phyloP scores from a whole-genome alignment of 202 grass and related monocot species.

The Setaria italica region DNA sequence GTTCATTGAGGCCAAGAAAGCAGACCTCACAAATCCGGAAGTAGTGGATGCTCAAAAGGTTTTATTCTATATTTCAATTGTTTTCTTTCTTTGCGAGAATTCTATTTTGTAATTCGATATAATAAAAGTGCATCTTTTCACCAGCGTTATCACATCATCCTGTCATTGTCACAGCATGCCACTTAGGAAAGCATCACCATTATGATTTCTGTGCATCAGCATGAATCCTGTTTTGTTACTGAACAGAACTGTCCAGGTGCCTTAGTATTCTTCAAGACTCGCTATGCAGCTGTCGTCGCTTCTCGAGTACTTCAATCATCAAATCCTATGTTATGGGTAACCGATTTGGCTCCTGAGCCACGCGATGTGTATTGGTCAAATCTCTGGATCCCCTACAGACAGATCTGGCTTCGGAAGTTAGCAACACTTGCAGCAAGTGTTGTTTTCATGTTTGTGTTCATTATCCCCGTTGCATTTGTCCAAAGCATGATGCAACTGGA shows the following conservation, averaged over 20 bases:
- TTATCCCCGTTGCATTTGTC: slow-evolving; percentile 81
- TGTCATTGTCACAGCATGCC: neutral
- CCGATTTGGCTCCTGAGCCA: slow-evolving; percentile 76
- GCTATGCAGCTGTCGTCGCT: slow-evolving; percentile 83
- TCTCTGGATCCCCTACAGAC: slow-evolving; percentile 82
- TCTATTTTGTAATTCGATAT: slow-evolving; percentile 4
- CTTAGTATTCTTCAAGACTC: slow-evolving; percentile 98
- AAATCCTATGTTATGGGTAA: slow-evolving; percentile 96
- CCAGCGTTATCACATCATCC: slow-evolving; percentile 8
- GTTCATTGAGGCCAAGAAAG: slow-evolving; percentile 59
- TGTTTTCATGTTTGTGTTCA: slow-evolving; percentile 86
- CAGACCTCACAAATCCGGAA: slow-evolving; percentile 48
- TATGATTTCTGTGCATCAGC: slow-evolving; percentile 22
- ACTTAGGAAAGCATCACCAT: slow-evolving; percentile 2
- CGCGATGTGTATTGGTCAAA: slow-evolving; percentile 94
- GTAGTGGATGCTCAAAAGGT: slow-evolving; percentile 79
- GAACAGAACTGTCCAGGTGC: slow-evolving; percentile 84
- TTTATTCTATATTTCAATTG: neutral
- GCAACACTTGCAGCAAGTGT: slow-evolving; percentile 66
- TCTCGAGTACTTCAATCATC: slow-evolving; percentile 78
- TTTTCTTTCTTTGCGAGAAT: too few relatives aligned
- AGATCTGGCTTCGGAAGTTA: slow-evolving; percentile 84
- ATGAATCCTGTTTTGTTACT: slow-evolving; percentile 36
- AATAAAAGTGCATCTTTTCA: slow-evolving; percentile 3
- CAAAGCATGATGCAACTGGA: slow-evolving; percentile 89